Evolutionary conservation across 768 basidiomycete species (phyloP).

Genomic region (Lentinus brumalis): DNA sequence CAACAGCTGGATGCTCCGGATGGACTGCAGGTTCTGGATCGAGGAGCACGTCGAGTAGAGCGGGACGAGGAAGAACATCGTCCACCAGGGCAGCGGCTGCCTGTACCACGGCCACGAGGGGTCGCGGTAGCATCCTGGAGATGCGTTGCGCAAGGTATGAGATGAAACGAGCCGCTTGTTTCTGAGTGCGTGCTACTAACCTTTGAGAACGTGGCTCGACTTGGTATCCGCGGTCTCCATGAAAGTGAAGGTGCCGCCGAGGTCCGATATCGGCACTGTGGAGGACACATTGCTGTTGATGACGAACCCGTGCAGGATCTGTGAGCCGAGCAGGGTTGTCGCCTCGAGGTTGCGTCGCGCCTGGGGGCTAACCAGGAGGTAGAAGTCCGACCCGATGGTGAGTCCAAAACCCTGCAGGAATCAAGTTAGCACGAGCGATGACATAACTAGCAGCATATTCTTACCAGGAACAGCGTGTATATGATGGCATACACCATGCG

Average conservation of each 20-base stretch:
- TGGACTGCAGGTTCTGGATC: slow-evolving; percentile 73
- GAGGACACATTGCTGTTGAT: slow-evolving; percentile 25
- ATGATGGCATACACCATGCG: slow-evolving; percentile 86
- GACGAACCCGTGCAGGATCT: slow-evolving; percentile 55
- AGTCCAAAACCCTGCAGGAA: slow-evolving; percentile 72
- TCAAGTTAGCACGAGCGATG: not conserved
- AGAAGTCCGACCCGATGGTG: slow-evolving; percentile 82
- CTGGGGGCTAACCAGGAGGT: slow-evolving; percentile 65
- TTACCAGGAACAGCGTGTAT: slow-evolving; percentile 78
- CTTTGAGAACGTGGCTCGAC: slow-evolving; percentile 30
- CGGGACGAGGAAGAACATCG: slow-evolving; percentile 76
- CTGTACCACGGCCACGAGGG: slow-evolving; percentile 76
- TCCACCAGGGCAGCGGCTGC: slow-evolving; percentile 81
- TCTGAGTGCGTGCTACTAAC: slow-evolving; percentile 8
- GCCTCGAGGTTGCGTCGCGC: slow-evolving; percentile 43
- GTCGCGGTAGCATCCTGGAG: slow-evolving; percentile 71
- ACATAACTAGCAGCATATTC: slow-evolving; percentile 15
- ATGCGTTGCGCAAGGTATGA: slow-evolving; percentile 1
- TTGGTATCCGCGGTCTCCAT: slow-evolving; percentile 21
- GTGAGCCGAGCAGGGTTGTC: slow-evolving; percentile 30
- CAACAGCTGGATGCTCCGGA: slow-evolving; percentile 68
- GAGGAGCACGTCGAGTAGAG: slow-evolving; percentile 74
- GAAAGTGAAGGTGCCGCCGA: slow-evolving; percentile 33
- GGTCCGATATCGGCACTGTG: slow-evolving; percentile 14
- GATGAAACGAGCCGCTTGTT: not conserved